These are phyloP conservation scores for Potentilla sterilis DNA, from an alignment of 306 rosid genomes.

Conservation along the genomic window DNA sequence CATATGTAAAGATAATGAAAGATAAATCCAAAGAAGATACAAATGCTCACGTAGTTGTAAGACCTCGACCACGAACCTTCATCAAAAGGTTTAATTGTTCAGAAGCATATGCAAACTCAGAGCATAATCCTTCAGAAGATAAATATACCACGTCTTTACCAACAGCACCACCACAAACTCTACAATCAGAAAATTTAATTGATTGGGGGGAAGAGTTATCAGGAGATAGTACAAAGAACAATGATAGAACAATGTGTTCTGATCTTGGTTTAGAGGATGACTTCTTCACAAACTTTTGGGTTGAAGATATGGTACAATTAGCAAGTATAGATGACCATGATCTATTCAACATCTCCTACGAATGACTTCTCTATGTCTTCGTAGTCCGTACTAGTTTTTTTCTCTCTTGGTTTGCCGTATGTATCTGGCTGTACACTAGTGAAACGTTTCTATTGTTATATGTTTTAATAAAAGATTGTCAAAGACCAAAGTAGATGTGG, in stretches of 20 bases:
- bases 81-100: not conserved
- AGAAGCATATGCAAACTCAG: not conserved
- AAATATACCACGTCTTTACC: not conserved
- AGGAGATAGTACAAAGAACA: not conserved
- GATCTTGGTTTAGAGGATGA: constrained; percentile 2
- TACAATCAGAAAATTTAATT: not conserved
- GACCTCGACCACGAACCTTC: constrained; percentile 11
- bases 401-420: not conserved
- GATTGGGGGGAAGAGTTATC: not conserved
- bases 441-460: not conserved
- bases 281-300: constrained; percentile 5
- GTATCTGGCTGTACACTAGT: not conserved
- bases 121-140: not conserved
- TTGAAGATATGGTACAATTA: not conserved
- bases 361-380: not conserved
- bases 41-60: not conserved
- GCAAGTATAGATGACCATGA: not conserved
- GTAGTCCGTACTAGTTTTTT: not conserved
- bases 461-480: too few species aligned
- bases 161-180: not conserved
- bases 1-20: not conserved
- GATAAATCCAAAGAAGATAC: not conserved
- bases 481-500: too few species aligned
- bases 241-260: not conserved
- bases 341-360: not conserved